phyloP scores from a whole-genome alignment of 2,329 filamentous ascomycete species.

The Beauveria bassiana region DNA sequence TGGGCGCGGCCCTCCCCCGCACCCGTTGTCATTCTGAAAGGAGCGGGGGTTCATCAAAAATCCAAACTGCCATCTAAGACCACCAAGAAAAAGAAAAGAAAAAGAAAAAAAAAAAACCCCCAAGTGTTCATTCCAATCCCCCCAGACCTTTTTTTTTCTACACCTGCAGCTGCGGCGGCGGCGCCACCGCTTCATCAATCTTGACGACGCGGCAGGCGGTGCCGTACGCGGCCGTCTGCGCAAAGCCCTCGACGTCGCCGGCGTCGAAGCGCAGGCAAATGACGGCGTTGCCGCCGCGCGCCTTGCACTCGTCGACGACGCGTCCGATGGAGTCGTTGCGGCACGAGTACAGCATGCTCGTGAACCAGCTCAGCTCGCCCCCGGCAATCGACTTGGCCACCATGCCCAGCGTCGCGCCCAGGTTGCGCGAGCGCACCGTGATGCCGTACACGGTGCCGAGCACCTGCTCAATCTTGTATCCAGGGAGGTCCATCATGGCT shows the following conservation, averaged over 20 bases:
- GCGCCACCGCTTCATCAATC: slow-evolving; percentile 29
- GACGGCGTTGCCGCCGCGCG: slow-evolving; percentile 51
- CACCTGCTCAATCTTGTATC: slow-evolving; percentile 49
- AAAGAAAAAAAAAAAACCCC: too few relatives aligned
- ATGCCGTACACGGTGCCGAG: slow-evolving; percentile 52
- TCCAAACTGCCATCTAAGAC: not conserved
- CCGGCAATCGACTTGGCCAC: slow-evolving; percentile 49
- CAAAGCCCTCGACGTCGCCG: slow-evolving; percentile 45
- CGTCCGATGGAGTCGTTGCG: slow-evolving; percentile 51
- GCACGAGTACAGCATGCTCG: slow-evolving; percentile 49
- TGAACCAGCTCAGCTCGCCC: slow-evolving; percentile 53
- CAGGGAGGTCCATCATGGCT: slow-evolving; percentile 56
- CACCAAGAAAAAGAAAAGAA: too few relatives aligned
- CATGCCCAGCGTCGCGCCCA: slow-evolving; percentile 48
- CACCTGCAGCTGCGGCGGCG: slow-evolving; percentile 19
- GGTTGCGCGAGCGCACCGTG: slow-evolving; percentile 50
- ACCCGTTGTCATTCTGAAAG: too few relatives aligned
- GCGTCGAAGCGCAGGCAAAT: slow-evolving; percentile 53
- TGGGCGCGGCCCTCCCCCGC: too few relatives aligned
- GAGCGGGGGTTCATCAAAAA: not conserved
- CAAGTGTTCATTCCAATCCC: too few relatives aligned
- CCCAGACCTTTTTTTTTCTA: too few relatives aligned
- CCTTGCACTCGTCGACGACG: slow-evolving; percentile 48
- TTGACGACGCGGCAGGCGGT: slow-evolving; percentile 52
- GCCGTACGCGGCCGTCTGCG: slow-evolving; percentile 53